Evolutionary conservation across 352 stramenopile species (phyloP).

Genomic region (Phytophthora aleatoria): DNA sequence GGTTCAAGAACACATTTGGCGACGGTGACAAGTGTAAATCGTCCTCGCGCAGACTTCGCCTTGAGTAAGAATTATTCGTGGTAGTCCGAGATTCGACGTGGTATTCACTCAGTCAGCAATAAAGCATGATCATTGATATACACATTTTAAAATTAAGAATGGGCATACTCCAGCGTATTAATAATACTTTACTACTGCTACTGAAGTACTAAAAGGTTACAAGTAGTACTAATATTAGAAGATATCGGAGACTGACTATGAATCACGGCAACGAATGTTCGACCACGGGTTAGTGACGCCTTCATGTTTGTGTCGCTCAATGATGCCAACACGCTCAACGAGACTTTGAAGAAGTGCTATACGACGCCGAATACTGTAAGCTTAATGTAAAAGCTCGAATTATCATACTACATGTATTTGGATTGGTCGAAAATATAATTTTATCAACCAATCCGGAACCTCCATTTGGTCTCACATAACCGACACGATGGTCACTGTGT

Average conservation of each 20-base stretch:
- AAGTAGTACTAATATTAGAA: too few species aligned
- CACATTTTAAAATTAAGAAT: not conserved
- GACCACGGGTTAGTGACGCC: too few species aligned
- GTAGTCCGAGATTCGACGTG: not conserved
- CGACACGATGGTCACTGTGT: not conserved
- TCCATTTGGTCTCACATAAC: conserved; percentile 10
- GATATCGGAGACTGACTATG: too few species aligned
- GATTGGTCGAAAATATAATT: conserved; percentile 8
- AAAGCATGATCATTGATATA: not conserved
- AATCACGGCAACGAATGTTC: too few species aligned
- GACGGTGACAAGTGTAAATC: not conserved
- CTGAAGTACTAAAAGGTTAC: too few species aligned
- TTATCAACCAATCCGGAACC: conserved; percentile 7
- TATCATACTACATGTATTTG: not conserved
- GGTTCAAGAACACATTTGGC: not conserved
- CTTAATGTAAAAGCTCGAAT: too few species aligned
- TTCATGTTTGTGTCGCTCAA: too few species aligned
- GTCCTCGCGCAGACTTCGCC: not conserved
- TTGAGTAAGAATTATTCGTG: not conserved
- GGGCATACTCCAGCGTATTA: too few species aligned
- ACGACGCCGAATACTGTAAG: too few species aligned
- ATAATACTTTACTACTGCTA: too few species aligned
- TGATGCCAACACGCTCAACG: too few species aligned
- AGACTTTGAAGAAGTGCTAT: too few species aligned
- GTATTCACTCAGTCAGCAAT: not conserved